phyloP scores from a whole-genome alignment of 345 rosid species.

The Sonneratia caseolaris region DNA sequence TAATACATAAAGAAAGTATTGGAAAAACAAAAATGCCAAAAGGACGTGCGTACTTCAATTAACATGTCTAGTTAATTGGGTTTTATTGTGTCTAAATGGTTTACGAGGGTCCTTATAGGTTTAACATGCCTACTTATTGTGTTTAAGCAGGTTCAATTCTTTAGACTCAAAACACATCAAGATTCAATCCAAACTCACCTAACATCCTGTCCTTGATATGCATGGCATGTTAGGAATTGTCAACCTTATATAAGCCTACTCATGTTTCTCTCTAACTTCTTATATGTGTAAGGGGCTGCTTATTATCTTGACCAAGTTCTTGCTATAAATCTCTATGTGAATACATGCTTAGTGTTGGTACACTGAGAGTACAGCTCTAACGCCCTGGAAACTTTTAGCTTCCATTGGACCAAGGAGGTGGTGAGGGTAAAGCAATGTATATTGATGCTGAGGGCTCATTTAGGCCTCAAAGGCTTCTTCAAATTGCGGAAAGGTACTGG shows the following conservation, averaged over 20 bases:
- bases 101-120: too few species aligned
- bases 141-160: too few species aligned
- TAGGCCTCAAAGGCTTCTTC: constrained; percentile 88
- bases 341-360: background rate
- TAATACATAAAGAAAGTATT: too few species aligned
- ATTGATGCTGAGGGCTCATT: constrained; percentile 98
- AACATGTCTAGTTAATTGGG: too few species aligned
- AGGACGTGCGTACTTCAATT: too few species aligned
- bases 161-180: too few species aligned
- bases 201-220: too few species aligned
- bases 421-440: constrained; percentile 97
- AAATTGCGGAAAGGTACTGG: constrained; percentile 79
- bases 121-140: too few species aligned
- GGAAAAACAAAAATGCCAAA: too few species aligned
- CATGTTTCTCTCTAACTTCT: background rate
- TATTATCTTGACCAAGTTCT: background rate
- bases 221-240: too few species aligned
- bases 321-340: background rate
- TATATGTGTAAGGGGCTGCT: background rate
- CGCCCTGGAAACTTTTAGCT: constrained; percentile 38
- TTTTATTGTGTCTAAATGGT: too few species aligned
- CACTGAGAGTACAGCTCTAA: constrained; percentile 1
- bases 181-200: too few species aligned
- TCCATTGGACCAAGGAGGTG: constrained; percentile 98
- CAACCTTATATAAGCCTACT: background rate